phyloP scores from a whole-genome alignment of 2,329 filamentous ascomycete genomes.

The Neonectria ditissima region DNA sequence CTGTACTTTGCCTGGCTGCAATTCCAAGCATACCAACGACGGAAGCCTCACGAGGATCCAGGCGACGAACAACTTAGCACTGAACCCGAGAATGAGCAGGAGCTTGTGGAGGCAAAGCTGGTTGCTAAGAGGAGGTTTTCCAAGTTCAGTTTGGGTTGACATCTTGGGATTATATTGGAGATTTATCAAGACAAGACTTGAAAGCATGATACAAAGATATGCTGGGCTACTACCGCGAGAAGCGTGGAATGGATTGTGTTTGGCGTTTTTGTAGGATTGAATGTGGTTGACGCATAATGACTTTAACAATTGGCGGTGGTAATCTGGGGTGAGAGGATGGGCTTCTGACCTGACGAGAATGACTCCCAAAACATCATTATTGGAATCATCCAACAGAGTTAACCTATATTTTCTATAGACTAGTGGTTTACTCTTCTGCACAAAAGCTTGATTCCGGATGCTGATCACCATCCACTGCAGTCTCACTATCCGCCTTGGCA shows the following conservation, averaged over 20 bases:
- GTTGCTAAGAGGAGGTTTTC: slow-evolving; percentile 12
- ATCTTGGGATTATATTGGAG: background rate
- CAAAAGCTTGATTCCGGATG: background rate
- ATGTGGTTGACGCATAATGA: background rate
- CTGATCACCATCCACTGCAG: background rate
- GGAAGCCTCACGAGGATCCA: slow-evolving; percentile 8
- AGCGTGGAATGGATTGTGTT: background rate
- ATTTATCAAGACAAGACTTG: background rate
- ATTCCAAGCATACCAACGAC: slow-evolving; percentile 44
- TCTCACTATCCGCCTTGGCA: background rate
- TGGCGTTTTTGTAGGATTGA: background rate
- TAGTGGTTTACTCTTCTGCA: too few species aligned
- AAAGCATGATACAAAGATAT: too few species aligned
- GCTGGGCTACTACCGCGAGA: background rate
- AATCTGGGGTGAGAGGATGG: too few species aligned
- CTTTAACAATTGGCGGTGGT: background rate
- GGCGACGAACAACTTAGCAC: background rate
- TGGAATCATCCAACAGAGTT: too few species aligned
- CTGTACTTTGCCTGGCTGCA: slow-evolving; percentile 51
- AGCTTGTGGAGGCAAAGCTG: slow-evolving; percentile 10
- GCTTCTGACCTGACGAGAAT: too few species aligned
- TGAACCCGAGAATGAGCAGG: background rate
- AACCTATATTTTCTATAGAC: too few species aligned
- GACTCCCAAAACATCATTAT: too few species aligned
- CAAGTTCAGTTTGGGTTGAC: background rate